phyloP scores from a whole-genome alignment of 345 rosid genomes.

The Gossypium anomalum region DNA sequence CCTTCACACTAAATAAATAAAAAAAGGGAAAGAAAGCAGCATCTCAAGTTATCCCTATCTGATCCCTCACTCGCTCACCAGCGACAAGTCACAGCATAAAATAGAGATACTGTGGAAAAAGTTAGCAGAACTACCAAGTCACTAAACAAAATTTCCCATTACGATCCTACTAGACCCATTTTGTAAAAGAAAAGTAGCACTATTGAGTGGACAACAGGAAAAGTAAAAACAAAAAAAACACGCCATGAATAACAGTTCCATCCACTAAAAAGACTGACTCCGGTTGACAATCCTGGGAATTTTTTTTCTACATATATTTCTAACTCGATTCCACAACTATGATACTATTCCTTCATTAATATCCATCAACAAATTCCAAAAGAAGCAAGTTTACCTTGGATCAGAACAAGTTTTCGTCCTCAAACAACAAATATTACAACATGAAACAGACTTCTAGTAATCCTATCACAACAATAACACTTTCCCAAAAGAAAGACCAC shows the following conservation, averaged over 20 bases:
- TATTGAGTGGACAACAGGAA: not conserved
- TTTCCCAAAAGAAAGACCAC: not conserved
- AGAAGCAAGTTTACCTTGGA: not conserved
- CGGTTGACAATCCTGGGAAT: no score
- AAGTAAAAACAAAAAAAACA: no score
- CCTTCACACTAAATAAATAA: not conserved
- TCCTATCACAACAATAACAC: not conserved
- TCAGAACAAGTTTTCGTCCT: not conserved
- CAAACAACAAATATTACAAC: not conserved
- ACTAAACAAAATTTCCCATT: not conserved
- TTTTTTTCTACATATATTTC: not conserved
- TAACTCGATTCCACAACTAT: not conserved
- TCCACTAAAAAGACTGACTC: not conserved
- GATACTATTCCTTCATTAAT: not conserved
- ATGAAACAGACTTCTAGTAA: not conserved
- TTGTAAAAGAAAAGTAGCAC: not conserved
- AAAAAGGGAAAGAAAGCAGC: not conserved
- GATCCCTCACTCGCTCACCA: no score
- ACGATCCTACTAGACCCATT: not conserved
- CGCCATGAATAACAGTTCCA: not conserved
- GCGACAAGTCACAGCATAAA: no score
- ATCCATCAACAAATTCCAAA: not conserved
- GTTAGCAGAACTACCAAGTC: not conserved
- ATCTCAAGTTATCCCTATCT: not conserved
- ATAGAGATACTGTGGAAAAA: not conserved